Conservation (phyloP, 148 eudicot genomes). For the Rhododendron mucronatum region DNA sequence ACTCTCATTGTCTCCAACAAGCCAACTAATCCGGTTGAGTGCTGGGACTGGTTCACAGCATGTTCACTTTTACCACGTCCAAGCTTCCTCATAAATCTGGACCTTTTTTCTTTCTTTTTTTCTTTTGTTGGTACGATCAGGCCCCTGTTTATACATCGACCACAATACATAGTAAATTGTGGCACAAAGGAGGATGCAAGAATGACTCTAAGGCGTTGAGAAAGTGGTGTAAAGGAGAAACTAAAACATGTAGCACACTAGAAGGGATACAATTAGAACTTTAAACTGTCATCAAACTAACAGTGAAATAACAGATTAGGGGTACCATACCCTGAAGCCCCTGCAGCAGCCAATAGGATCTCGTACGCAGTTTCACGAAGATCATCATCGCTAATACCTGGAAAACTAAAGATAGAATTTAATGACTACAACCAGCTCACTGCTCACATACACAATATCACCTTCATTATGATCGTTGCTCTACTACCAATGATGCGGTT, state of each 20-base stretch:
- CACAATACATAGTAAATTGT: neutral
- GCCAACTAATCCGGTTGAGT: conserved; percentile 74
- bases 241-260: conserved; percentile 8
- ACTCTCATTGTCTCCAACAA: conserved; percentile 91
- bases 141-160: conserved; percentile 46
- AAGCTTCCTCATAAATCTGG: conserved; percentile 82
- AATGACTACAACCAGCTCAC: conserved; percentile 12
- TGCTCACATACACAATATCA: neutral
- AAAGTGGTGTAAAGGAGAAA: neutral
- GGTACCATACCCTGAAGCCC: conserved; percentile 87
- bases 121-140: conserved; percentile 91
- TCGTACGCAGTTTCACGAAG: conserved; percentile 97
- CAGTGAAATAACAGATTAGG: conserved; percentile 14
- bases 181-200: neutral
- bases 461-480: neutral
- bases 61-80: conserved; percentile 79
- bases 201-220: neutral
- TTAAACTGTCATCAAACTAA: neutral
- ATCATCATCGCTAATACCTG: conserved; percentile 89
- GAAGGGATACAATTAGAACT: neutral
- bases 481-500: neutral
- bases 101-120: conserved; percentile 88
- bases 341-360: conserved; percentile 94
- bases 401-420: conserved; percentile 10
- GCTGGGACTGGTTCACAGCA: conserved; percentile 50